Evolutionary conservation across 345 rosid genomes (phyloP), one percentile per base, ranked within the genome.

Genomic region (Sonneratia caseolaris): DNA sequence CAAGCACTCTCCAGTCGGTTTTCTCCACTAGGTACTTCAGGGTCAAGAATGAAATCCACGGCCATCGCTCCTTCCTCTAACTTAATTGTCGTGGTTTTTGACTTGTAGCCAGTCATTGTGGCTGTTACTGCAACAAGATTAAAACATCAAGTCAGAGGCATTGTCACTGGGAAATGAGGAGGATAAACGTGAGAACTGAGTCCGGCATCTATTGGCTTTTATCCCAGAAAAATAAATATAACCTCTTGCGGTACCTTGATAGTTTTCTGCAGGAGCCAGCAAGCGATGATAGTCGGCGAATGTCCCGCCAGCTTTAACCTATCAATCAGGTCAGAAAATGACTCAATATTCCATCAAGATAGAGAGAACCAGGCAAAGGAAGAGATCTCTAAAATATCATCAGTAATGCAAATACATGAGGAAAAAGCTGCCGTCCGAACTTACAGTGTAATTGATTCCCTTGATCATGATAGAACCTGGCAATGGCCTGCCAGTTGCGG

Each of bases 391-490:
- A 43, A 59, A 21, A 40, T 35, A 43, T 61, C 22, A 22, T 24
- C 13, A 47, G 14, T 13, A 13, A 13, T 47, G 51, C 15, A 51
- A 12, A 38, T 49, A 36, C 1, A 14, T 49, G 45, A 43, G 51
- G 48, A 72, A 72, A 57, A 64, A 27, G 13, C 7, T 13, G 66
- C 38, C 37, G 19, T 12, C 18, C 27, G 37, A 62, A 62, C 66
- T 13, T 79, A 92, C 97, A 79, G 90, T 89, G 80, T 87, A 84
- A 81, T 94, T 89, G 73, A 95, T 88, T 81, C 92, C 97, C 73
- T 80, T 79, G 74, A 92, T 77, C 35, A 72, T 78, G 79, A 92
- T 80, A 68, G 72, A 72, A 6, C 93, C 97, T 78, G 91, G 93
- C 38, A 92, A 81, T 18, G 97, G 93, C 80, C 82, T 90, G 81